Evolutionary conservation across 108 stramenopile genomes (phyloP).

Genomic region (Aureococcus anophagefferens): DNA sequence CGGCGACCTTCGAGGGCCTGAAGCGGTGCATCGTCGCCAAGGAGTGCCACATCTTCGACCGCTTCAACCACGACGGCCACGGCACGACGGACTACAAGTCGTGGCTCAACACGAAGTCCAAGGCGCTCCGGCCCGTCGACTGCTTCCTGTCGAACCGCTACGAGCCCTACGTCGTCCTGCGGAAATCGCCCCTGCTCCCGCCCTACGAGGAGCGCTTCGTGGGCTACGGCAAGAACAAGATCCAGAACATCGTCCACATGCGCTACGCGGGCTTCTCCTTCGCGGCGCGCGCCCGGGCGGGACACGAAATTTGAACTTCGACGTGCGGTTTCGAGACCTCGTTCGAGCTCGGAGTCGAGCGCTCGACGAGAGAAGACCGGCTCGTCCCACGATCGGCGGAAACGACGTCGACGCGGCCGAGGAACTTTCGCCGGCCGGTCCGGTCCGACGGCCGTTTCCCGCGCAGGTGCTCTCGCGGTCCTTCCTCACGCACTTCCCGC

Average conservation of each 20-base stretch:
- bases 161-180: constrained; percentile 75
- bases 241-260: constrained; percentile 20
- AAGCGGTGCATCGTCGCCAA: constrained; percentile 43
- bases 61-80: constrained; percentile 66
- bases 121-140: constrained; percentile 35
- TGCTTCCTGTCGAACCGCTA: constrained; percentile 71
- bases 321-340: no score
- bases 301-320: no score
- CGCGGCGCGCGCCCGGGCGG: no score
- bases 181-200: constrained; percentile 51
- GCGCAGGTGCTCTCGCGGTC: neutral
- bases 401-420: no score
- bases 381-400: no score
- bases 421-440: no score
- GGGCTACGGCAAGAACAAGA: constrained; percentile 83
- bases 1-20: constrained; percentile 51
- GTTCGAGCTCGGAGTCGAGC: no score
- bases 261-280: constrained; percentile 4
- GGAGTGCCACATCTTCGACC: constrained; percentile 61
- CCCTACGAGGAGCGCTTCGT: constrained; percentile 76
- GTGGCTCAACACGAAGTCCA: constrained; percentile 59
- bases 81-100: constrained; percentile 54
- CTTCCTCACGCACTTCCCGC: constrained; percentile 3
- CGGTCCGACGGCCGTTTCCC: no score
- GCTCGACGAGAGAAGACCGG: no score